These are phyloP conservation scores for Kodamaea lidongshanica DNA, from an alignment of 805 yeast species.

Conservation along the genomic window DNA sequence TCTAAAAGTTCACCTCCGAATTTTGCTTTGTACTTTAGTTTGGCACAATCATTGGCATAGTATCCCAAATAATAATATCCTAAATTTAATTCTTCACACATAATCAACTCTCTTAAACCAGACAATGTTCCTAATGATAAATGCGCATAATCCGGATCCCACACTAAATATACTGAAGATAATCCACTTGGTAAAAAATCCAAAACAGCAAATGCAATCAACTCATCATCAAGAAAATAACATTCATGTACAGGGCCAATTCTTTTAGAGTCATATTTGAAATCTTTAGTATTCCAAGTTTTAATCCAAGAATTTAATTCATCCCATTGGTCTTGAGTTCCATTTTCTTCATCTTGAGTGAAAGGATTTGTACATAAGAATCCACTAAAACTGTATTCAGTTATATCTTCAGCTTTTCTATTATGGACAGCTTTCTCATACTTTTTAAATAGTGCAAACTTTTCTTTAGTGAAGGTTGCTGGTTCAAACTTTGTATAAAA, in stretches of 20 bases:
- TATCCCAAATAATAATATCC: slow-evolving; percentile 74
- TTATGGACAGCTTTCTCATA: slow-evolving; percentile 71
- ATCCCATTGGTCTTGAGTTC: slow-evolving; percentile 31
- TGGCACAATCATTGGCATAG: slow-evolving; percentile 69
- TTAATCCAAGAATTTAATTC: slow-evolving; percentile 36
- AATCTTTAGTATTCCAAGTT: slow-evolving; percentile 12
- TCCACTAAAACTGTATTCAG: slow-evolving; percentile 47
- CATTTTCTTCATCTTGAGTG: slow-evolving; percentile 17
- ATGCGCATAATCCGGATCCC: slow-evolving; percentile 74
- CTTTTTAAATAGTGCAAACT: slow-evolving; percentile 54
- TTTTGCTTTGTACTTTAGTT: slow-evolving; percentile 75
- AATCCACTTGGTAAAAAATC: slow-evolving; percentile 73
- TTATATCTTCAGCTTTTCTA: slow-evolving; percentile 43
- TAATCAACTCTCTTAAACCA: slow-evolving; percentile 61
- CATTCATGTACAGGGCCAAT: slow-evolving; percentile 74
- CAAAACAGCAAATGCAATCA: slow-evolving; percentile 70
- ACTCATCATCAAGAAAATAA: slow-evolving; percentile 55
- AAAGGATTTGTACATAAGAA: slow-evolving; percentile 74
- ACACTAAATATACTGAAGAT: slow-evolving; percentile 81
- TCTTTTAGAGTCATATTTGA: slow-evolving; percentile 8
- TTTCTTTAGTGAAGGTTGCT: slow-evolving; percentile 48
- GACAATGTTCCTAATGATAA: slow-evolving; percentile 73
- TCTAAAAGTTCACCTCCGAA: slow-evolving; percentile 75
- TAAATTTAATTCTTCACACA: slow-evolving; percentile 41
- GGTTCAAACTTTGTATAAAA: slow-evolving; percentile 48